These are phyloP conservation scores for Myotisia sp. DNA, from an alignment of 2,329 filamentous ascomycete genomes.

Conservation along the genomic window DNA sequence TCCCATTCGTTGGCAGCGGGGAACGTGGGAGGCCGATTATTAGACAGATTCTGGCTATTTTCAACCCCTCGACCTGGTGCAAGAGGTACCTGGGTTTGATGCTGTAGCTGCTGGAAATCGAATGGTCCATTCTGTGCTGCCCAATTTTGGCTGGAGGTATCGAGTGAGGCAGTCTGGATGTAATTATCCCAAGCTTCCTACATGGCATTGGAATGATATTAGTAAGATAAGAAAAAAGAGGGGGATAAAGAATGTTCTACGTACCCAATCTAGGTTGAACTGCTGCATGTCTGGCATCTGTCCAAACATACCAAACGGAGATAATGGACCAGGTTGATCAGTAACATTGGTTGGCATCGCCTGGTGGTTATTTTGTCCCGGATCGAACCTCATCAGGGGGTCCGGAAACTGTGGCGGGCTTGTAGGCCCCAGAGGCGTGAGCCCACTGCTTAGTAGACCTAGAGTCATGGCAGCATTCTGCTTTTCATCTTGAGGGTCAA, in stretches of 20 bases:
- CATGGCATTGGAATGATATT: slow-evolving; percentile 3
- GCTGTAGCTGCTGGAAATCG: slow-evolving; percentile 19
- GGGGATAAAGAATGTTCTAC: slow-evolving; percentile 19
- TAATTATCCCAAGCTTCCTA: slow-evolving; percentile 57
- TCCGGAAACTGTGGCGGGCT: slow-evolving; percentile 20
- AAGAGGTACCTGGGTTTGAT: background rate
- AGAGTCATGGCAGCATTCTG: slow-evolving; percentile 55
- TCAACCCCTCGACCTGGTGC: background rate
- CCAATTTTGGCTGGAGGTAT: slow-evolving; percentile 29
- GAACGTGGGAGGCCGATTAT: background rate
- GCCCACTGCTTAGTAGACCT: slow-evolving; percentile 52
- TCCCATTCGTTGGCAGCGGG: too few relatives aligned
- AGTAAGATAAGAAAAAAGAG: slow-evolving; percentile 16
- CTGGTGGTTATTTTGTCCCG: slow-evolving; percentile 13
- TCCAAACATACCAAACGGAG: slow-evolving; percentile 44
- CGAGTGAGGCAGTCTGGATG: slow-evolving; percentile 44
- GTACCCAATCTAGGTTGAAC: slow-evolving; percentile 49
- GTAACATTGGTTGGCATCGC: slow-evolving; percentile 14
- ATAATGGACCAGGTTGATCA: slow-evolving; percentile 28
- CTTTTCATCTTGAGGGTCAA: slow-evolving; percentile 40
- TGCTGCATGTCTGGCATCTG: slow-evolving; percentile 41
- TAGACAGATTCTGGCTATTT: background rate
- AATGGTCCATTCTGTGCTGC: slow-evolving; percentile 14
- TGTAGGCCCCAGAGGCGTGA: slow-evolving; percentile 35
- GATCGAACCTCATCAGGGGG: slow-evolving; percentile 17